Percentiles rank a stretch among this genome's conserved stretches.
phyloP scores from a whole-genome alignment of 176 grass and related monocot genomes.

The Phyllostachys edulis region DNA sequence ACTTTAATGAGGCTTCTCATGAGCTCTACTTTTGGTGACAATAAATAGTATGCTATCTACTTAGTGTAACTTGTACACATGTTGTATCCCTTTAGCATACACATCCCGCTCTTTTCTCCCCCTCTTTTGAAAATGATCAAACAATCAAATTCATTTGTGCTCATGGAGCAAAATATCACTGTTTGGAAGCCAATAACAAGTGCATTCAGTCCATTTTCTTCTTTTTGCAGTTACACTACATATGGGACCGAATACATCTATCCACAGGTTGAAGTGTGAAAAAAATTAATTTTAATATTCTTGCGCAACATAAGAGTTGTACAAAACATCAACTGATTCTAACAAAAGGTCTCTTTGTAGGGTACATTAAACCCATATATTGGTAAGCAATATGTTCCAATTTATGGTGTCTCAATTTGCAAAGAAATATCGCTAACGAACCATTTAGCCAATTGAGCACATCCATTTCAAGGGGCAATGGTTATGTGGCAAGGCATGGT shows the following conservation, averaged over 20 bases:
- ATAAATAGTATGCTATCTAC: neutral
- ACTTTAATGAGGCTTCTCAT: neutral
- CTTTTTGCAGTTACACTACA: conserved; percentile 74
- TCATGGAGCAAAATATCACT: conserved; percentile 29
- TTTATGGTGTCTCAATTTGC: conserved; percentile 76
- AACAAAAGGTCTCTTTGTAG: conserved; percentile 42
- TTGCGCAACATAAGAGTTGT: conserved; percentile 1
- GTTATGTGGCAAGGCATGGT: conserved; percentile 58
- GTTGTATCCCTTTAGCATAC: neutral
- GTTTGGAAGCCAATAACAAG: conserved; percentile 25
- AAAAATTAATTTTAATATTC: conserved; percentile 14
- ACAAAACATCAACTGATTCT: conserved; percentile 12
- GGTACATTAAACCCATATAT: conserved; percentile 70
- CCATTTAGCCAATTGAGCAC: conserved; percentile 65
- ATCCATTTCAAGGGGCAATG: conserved; percentile 53
- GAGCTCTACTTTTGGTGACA: neutral
- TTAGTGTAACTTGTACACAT: conserved; percentile 1
- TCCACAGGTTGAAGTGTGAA: conserved; percentile 73
- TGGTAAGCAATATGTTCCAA: conserved; percentile 72
- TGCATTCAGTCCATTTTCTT: conserved; percentile 46
- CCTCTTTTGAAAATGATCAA: neutral
- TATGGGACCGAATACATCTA: conserved; percentile 89
- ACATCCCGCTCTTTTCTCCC: neutral
- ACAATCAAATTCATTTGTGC: neutral
- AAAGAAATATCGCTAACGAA: conserved; percentile 62